Evolutionary conservation across 768 basidiomycete species (phyloP).

Genomic region (Kwoniella sp.): DNA sequence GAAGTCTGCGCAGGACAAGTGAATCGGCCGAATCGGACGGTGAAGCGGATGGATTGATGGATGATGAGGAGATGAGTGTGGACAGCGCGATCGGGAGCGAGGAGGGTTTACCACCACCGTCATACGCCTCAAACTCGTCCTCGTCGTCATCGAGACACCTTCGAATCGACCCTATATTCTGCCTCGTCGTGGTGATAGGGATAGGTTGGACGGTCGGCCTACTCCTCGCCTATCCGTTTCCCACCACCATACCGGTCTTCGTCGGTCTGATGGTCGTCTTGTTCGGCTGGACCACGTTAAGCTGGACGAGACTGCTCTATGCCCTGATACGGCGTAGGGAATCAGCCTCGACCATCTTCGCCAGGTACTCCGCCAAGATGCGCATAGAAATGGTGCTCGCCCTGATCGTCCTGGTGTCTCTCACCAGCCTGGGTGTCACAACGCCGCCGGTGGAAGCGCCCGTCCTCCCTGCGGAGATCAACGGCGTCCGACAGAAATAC

Average conservation of each 20-base stretch:
- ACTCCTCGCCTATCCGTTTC: conserved; percentile 19
- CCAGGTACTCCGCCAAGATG: background rate
- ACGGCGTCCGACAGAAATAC: conserved; percentile 9
- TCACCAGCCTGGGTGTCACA: conserved; percentile 2
- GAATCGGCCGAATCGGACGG: too few relatives aligned
- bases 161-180: background rate
- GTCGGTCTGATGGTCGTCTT: conserved; percentile 1
- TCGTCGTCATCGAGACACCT: background rate
- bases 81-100: background rate
- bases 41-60: background rate
- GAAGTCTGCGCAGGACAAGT: too few relatives aligned
- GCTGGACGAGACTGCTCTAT: conserved; percentile 3
- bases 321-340: background rate
- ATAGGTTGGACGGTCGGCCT: background rate
- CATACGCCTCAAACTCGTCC: too few relatives aligned
- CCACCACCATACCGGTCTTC: conserved; percentile 24
- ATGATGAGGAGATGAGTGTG: background rate
- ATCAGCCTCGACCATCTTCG: background rate
- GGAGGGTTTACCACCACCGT: background rate
- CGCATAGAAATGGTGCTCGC: background rate
- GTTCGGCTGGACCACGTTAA: conserved; percentile 4
- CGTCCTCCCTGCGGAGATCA: background rate
- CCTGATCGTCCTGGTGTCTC: conserved; percentile 2
- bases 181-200: background rate
- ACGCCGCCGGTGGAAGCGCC: conserved; percentile 2